Base-by-base conservation (phyloP, 2,329 filamentous ascomycete species). In the Coniochaeta sp. region DNA sequence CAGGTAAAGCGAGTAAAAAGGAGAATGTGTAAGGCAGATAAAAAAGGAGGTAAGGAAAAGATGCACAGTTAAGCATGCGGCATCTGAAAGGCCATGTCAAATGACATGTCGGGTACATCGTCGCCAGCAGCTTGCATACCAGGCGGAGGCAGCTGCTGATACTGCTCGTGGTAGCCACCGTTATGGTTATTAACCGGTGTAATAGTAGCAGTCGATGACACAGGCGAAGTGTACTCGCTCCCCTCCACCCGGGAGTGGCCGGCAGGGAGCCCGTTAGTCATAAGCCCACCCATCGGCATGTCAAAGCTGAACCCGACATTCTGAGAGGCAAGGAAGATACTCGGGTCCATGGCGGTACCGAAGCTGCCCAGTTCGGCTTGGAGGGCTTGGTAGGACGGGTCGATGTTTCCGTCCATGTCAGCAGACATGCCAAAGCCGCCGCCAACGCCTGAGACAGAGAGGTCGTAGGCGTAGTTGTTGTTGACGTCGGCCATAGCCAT, bases 171-270 rank as follows among this genome's bases (percentile, higher is more conserved):
- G 26, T 46, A 46, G 42, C 24, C 42, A 46, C 42, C 22, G 24
- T 28, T 18, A n/a, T n/a, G n/a, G 13, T 27, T 27, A 7, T 26
- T 26, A 14, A 46, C 42, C 3, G 42, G 22, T 22, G 59, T 63
- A 48, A 64, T 50, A 14, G 61, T 63, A 4, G 58, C 57, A 3
- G 56, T 56, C 6, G 62, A 60, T 1, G 61, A 63, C 42, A 60
- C 53, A 0, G 62, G 59, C 26, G 60, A 62, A 10, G 56, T 57
- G 53, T 59, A 62, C 18, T 53, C 53, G 24, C 57, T 57, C 31
- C 46, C 50, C 24, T 57, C 56, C 20, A 61, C 52, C 32, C 52
- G 48, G 57, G 52, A 49, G 54, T 52, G 6, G 53, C 33, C 8
- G 5, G 33, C 8, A 9, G 16, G 2, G 7, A 38, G 18, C 5